A percentile compares a stretch with the other conserved stretches of the same genome.
Evolutionary conservation across 108 stramenopile genomes (phyloP).

Genomic region (Mediolabrus comicus): DNA sequence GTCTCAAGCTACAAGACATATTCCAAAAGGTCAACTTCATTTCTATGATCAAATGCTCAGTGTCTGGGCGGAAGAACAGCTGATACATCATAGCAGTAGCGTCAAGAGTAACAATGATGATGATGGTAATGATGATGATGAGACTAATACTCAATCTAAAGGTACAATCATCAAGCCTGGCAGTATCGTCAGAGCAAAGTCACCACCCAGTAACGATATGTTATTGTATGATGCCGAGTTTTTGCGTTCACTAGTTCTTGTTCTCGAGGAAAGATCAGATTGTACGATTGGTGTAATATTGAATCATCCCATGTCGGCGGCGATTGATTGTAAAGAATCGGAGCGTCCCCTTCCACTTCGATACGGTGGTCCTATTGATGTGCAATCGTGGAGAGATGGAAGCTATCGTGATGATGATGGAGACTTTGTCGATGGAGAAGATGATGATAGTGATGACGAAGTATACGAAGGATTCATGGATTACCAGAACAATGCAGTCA

Average conservation of each 20-base stretch:
- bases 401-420: constrained; percentile 16
- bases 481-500: constrained; percentile 4
- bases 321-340: constrained; percentile 22
- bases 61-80: constrained; percentile 34
- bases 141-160: too few species aligned
- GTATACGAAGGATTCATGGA: constrained; percentile 28
- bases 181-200: constrained; percentile 18
- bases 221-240: constrained; percentile 36
- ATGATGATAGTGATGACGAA: constrained; percentile 14
- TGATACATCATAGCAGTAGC: constrained; percentile 4
- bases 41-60: constrained; percentile 35
- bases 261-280: constrained; percentile 26
- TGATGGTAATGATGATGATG: background rate
- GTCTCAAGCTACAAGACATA: constrained; percentile 10
- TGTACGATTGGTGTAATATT: constrained; percentile 28
- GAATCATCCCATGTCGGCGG: constrained; percentile 37
- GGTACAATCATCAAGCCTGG: constrained; percentile 33
- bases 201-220: constrained; percentile 15
- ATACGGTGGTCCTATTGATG: constrained; percentile 44
- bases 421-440: constrained; percentile 4
- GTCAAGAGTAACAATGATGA: background rate
- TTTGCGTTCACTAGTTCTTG: constrained; percentile 19
- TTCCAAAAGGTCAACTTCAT: constrained; percentile 21
- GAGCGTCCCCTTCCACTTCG: constrained; percentile 19
- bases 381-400: constrained; percentile 24